Evolutionary conservation across 768 basidiomycete species (phyloP), one percentile per base, ranked within the genome.

Genomic region (Clavaria fumosa): DNA sequence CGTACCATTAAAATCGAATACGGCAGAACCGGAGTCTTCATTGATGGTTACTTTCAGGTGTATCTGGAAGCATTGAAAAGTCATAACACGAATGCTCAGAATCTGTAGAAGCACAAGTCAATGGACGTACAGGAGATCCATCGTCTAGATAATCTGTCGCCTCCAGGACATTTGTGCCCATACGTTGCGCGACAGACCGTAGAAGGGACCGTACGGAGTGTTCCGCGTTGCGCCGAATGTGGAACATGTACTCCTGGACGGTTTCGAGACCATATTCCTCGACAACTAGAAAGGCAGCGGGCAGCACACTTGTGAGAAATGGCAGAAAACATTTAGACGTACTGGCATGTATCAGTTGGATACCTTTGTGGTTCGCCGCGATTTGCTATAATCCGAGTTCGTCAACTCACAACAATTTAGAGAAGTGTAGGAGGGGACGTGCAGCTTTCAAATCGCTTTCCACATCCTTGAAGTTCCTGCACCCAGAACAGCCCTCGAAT

Each of bases 401-500:
- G 28, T 34, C 26, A 18, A 26, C n/a, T n/a, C n/a, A n/a, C n/a
- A n/a, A n/a, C n/a, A n/a, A n/a, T n/a, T n/a, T n/a, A n/a, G n/a
- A n/a, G n/a, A n/a, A n/a, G n/a, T n/a, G n/a, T n/a, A n/a, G n/a
- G n/a, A n/a, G n/a, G n/a, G 23, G 18, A 19, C 78, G 43, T 45
- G 86, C 84, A 38, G 89, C 89, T 56, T 88, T 86, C 35, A 93
- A 53, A 53, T 93, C 89, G 48, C 83, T 88, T 59, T 89, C 89
- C 1, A 93, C 89, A 45, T 90, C 86, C 33, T 78, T 63, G 37
- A 90, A 73, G 49, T 86, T 84, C 40, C 89, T 62, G 50, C 85
- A 89, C 3, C 88, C 88, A 6, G 83, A 86, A 47, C 79, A 83
- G 20, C 86, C 81, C 10, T 81, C 80, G 53, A 88, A 85, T 50